Evolutionary conservation across 202 grass and related monocot species (phyloP), one percentile per base, ranked within the genome.

Genomic region (Brachypodium distachyon): DNA sequence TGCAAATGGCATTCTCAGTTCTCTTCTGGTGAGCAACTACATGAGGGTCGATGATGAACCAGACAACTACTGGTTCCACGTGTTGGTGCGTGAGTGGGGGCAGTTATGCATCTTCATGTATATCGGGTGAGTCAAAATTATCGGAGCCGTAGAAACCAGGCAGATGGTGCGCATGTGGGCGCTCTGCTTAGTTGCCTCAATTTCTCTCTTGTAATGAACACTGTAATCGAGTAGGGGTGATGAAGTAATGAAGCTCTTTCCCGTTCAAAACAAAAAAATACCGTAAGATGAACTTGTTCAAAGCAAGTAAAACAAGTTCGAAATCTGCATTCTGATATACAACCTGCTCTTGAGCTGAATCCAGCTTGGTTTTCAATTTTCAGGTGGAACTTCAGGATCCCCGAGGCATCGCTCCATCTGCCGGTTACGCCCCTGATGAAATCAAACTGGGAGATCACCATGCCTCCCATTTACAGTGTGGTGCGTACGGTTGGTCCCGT

Each of bases 321-420:
- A n/a, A n/a, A n/a, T n/a, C n/a, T n/a, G n/a, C n/a, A n/a, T n/a
- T n/a, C n/a, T n/a, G n/a, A n/a, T n/a, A n/a, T n/a, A 7, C 17
- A n/a, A n/a, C n/a, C n/a, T n/a, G n/a, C 29, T 44, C 16, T 28
- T 69, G 19, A 61, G 12, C 4, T 83, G 31, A 47, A 54, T 54
- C 31, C 26, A 72, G 3, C 13, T 36, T 51, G 11, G 6, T 47
- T 65, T 12, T 51, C 2, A 52, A 36, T 82, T 76, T 78, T 19
- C 88, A 98, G 95, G 64, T 98, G 95, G 95, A 95, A 91, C 67
- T 94, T 98, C 50, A 92, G 95, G 83, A 94, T 93, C 57, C 89
- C 91, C 48, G 89, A 94, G 73, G 84, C 89, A 65, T 88, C 92
- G 12, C 85, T 88, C 55, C 91, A 98, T 82, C 64, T 95, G 73